phyloP scores from a whole-genome alignment of 495 filamentous ascomycete genomes.

The Daldinia grandis region DNA sequence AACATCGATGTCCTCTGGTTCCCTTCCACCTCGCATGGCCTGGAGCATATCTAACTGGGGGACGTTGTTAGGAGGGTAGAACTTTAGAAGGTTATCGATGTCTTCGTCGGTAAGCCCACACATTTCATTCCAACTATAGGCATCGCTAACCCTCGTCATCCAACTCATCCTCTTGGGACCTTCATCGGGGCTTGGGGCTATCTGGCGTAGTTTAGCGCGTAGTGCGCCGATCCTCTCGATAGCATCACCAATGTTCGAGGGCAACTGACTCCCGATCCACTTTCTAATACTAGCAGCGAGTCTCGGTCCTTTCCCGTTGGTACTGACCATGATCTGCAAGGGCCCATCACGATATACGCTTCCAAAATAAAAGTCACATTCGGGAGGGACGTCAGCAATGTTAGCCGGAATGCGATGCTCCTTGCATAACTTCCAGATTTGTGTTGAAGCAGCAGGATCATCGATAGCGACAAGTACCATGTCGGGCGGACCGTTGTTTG shows the following conservation, averaged over 20 bases:
- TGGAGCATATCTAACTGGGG: constrained; percentile 58
- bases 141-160: constrained; percentile 92
- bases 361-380: constrained; percentile 99
- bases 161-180: constrained; percentile 93
- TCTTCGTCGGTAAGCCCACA: constrained; percentile 84
- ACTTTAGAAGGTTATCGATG: constrained; percentile 77
- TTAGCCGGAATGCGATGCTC: constrained; percentile 85
- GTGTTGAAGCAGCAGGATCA: constrained; percentile 83
- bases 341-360: constrained; percentile 94
- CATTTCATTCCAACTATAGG: constrained; percentile 85
- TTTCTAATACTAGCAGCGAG: constrained; percentile 85
- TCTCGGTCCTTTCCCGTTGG: constrained; percentile 95
- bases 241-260: constrained; percentile 78
- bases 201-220: constrained; percentile 76
- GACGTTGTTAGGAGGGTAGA: constrained; percentile 66
- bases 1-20: constrained; percentile 55
- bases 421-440: constrained; percentile 93
- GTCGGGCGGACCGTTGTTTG: constrained; percentile 42
- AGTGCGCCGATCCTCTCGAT: constrained; percentile 83
- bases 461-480: constrained; percentile 96
- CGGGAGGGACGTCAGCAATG: constrained; percentile 94
- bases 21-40: constrained; percentile 58
- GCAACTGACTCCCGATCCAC: constrained; percentile 80
- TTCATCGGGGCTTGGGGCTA: constrained; percentile 76
- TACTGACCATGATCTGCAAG: constrained; percentile 97